These are phyloP conservation scores for Neonectria ditissima DNA, from an alignment of 2,329 filamentous ascomycete genomes.

Conservation along the genomic window DNA sequence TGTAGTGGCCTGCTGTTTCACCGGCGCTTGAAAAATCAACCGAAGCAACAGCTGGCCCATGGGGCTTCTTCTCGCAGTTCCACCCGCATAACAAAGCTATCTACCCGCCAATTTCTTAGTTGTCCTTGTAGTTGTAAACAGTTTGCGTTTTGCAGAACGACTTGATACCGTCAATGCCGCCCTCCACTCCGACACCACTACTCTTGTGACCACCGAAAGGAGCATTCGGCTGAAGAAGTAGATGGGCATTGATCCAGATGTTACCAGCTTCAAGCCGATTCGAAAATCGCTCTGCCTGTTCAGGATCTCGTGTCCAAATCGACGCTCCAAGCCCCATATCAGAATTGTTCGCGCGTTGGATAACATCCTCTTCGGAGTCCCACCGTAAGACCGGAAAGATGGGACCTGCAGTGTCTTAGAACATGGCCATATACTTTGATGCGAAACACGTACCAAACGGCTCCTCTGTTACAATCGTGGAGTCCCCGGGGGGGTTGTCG, in stretches of 20 bases:
- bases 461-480: conserved; percentile 67
- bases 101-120: neutral
- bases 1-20: too few relatives aligned
- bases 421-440: too few relatives aligned
- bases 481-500: conserved; percentile 48
- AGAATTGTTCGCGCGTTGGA: conserved; percentile 63
- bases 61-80: too few relatives aligned
- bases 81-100: too few relatives aligned
- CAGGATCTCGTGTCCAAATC: conserved; percentile 65
- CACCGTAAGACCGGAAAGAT: conserved; percentile 71
- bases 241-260: conserved; percentile 65
- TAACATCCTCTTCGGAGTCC: conserved; percentile 68
- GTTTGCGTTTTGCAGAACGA: conserved; percentile 26
- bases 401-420: conserved; percentile 40
- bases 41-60: too few relatives aligned
- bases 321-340: conserved; percentile 65
- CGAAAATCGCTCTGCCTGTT: conserved; percentile 62
- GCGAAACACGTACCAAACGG: conserved; percentile 49
- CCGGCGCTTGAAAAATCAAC: too few relatives aligned
- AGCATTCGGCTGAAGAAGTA: conserved; percentile 13
- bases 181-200: conserved; percentile 31
- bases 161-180: conserved; percentile 25
- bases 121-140: neutral
- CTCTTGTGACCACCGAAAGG: conserved; percentile 34
- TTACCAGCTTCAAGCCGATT: conserved; percentile 64